Evolutionary conservation across 805 yeast genomes (phyloP), one percentile per base, ranked within the genome.

Genomic region (Candida corydali): DNA sequence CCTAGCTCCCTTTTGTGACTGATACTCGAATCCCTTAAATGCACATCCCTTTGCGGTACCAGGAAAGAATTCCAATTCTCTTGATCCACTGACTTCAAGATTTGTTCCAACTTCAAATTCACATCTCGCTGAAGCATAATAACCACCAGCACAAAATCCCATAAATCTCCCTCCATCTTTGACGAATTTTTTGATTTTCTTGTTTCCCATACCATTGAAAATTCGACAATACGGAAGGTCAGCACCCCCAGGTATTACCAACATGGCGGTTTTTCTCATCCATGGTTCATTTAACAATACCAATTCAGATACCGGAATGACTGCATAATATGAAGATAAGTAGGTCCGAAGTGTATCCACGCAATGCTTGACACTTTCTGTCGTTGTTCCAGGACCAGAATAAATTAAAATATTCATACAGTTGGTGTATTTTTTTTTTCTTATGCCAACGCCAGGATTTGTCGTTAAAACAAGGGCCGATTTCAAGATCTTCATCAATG

Each of bases 171-270:
- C 99, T 20, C 98, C 98, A 37, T 69, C 66, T 20, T 78, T 66
- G 1, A 87, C 87, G 46, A 70, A 87, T 34, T 76, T 76, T 18
- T 63, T 57, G 43, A 87, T 85, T 26, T 69, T 64, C 8, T 61
- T 50, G 49, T 82, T 85, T 0, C 88, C 86, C 1, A 59, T 61
- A 1, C 95, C 91, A 50, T 82, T 80, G 44, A 94, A 71, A 3
- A 73, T 76, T 36, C 70, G 66, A 44, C 95, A 86, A 46, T 82
- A 77, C 0, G 97, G 97, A 34, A 87, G 63, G 55, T 93, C 98
- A 1, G 98, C 97, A 6, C 99, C 99, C 3, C 98, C 99, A 0
- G 98, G 99, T 18, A 93, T 58, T 1, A 88, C 95, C 29, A 93
- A 54, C 44, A 86, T 64, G 0, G 94, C 66, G 0, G 97, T 85